A percentile compares a stretch with the other conserved stretches of the same genome.
phyloP scores from a whole-genome alignment of 2,329 filamentous ascomycete genomes.

The Ophiostoma perfectum region DNA sequence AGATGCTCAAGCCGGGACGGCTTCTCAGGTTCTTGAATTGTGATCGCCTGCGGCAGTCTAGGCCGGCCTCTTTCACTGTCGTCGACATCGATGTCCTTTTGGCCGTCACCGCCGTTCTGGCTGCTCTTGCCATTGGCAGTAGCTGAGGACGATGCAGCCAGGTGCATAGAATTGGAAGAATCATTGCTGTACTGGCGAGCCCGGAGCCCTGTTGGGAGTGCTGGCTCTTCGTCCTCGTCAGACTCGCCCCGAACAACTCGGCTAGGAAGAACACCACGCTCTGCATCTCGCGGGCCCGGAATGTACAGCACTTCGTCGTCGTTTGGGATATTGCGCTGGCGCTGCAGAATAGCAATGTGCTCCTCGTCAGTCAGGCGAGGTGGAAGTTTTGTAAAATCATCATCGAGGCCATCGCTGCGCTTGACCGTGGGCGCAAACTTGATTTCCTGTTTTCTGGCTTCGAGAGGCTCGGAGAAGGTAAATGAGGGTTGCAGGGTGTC shows the following conservation, averaged over 20 bases:
- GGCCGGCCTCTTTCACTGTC: slow-evolving; percentile 11
- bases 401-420: slow-evolving; percentile 50
- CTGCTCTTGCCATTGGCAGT: slow-evolving; percentile 2
- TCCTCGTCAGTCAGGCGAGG: slow-evolving; percentile 62
- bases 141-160: slow-evolving; percentile 19
- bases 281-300: slow-evolving; percentile 84
- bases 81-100: slow-evolving; percentile 11
- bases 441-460: slow-evolving; percentile 45
- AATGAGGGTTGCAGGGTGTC: slow-evolving; percentile 10
- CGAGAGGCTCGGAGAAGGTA: slow-evolving; percentile 24
- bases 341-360: slow-evolving; percentile 82
- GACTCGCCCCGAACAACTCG: slow-evolving; percentile 39
- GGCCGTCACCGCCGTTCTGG: not conserved
- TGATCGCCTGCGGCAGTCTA: slow-evolving; percentile 50
- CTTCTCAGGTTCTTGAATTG: slow-evolving; percentile 59
- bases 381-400: slow-evolving; percentile 43
- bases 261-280: slow-evolving; percentile 68
- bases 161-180: slow-evolving; percentile 32
- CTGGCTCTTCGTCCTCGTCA: slow-evolving; percentile 34
- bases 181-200: slow-evolving; percentile 27
- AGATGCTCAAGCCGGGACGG: slow-evolving; percentile 39
- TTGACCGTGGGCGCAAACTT: slow-evolving; percentile 64
- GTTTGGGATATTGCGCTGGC: slow-evolving; percentile 68
- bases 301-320: slow-evolving; percentile 70
- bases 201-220: not conserved